Evolutionary conservation across 495 filamentous ascomycete genomes (phyloP).

Genomic region (Aspergillus affinis): DNA sequence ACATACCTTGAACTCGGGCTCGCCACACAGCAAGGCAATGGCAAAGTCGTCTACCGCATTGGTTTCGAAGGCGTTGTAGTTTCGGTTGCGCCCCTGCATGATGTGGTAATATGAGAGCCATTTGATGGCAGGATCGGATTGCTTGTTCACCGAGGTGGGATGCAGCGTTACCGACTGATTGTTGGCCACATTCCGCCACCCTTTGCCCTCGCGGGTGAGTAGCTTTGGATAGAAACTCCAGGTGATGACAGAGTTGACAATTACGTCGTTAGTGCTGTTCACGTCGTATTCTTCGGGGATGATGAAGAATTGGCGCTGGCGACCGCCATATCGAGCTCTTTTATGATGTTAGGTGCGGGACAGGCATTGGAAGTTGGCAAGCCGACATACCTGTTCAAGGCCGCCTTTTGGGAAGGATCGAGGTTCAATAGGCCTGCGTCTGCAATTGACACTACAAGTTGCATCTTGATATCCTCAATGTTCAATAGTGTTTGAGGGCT

Average conservation of each 20-base stretch:
- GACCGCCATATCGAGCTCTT: constrained; percentile 52
- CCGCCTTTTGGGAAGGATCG: constrained; percentile 61
- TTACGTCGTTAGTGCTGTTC: constrained; percentile 73
- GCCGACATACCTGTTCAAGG: constrained; percentile 54
- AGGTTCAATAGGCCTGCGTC: constrained; percentile 81
- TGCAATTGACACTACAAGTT: constrained; percentile 75
- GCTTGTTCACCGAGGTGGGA: constrained; percentile 83
- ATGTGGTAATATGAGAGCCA: constrained; percentile 95
- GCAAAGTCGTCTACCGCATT: constrained; percentile 78
- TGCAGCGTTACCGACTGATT: constrained; percentile 84
- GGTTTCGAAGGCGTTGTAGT: constrained; percentile 87
- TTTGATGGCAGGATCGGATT: constrained; percentile 55
- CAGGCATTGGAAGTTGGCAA: constrained; percentile 22
- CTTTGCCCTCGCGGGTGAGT: constrained; percentile 79
- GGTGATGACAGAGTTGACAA: constrained; percentile 77
- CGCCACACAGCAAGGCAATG: constrained; percentile 80
- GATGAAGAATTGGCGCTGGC: constrained; percentile 73
- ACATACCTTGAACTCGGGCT: constrained; percentile 72
- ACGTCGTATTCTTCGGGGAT: constrained; percentile 70
- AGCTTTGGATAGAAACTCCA: constrained; percentile 97
- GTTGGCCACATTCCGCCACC: constrained; percentile 85
- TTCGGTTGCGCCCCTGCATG: constrained; percentile 81
- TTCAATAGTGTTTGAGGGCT: constrained; percentile 77
- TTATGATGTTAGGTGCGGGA: constrained; percentile 2
- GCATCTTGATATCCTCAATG: constrained; percentile 93